These are phyloP conservation scores for Serendipita sp. DNA, from an alignment of 768 basidiomycete genomes.

Conservation along the genomic window DNA sequence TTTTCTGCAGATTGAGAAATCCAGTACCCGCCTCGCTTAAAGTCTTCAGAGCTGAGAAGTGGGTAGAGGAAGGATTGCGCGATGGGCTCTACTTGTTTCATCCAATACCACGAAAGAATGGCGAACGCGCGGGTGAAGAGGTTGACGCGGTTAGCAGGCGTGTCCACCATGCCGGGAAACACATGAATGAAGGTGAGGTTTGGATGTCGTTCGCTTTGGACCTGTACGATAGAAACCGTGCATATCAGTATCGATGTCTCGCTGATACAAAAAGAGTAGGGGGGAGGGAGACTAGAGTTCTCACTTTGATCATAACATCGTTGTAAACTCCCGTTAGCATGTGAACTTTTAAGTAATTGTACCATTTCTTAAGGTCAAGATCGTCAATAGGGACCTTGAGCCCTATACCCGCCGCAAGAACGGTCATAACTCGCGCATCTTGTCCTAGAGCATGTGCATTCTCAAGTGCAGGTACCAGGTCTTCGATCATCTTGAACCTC, in stretches of 20 bases:
- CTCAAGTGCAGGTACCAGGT: conserved; percentile 28
- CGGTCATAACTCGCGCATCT: conserved; percentile 33
- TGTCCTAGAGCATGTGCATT: conserved; percentile 31
- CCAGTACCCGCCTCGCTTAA: too few species aligned
- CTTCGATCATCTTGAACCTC: conserved; percentile 33
- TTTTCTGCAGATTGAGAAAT: too few species aligned
- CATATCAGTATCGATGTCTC: background rate
- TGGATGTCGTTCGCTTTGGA: background rate
- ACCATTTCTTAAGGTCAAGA: conserved; percentile 29
- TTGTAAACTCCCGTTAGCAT: background rate
- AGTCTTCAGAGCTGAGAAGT: too few species aligned
- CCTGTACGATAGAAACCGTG: background rate
- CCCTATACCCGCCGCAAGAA: conserved; percentile 25
- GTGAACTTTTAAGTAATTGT: background rate
- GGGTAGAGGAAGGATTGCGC: too few species aligned
- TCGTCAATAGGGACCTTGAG: conserved; percentile 29
- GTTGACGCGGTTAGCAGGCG: background rate
- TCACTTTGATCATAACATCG: background rate
- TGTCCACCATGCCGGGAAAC: background rate
- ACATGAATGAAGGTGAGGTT: background rate
- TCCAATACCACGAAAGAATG: too few species aligned
- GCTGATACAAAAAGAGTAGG: background rate
- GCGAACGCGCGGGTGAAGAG: too few species aligned
- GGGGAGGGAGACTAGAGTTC: background rate
- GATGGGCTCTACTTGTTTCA: too few species aligned